Percentiles rank a stretch among this genome's conserved stretches.
Conservation (phyloP, 1,284 basidiomycete genomes). For the Ceratobasidium sp. region DNA sequence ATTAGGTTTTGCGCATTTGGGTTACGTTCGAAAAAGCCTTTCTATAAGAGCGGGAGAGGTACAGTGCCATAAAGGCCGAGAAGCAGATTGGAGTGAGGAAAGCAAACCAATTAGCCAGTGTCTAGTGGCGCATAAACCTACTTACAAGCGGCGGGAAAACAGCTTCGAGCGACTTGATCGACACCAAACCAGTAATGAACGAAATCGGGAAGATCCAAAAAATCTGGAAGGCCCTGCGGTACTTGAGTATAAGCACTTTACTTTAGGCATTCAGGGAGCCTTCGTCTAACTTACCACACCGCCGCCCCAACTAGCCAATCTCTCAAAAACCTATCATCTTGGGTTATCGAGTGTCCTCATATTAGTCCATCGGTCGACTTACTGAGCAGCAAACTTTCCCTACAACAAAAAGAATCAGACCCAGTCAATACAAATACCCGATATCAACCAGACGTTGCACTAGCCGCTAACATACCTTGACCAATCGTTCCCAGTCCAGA, state of each 20-base stretch:
- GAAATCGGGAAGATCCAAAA: conserved; percentile 55
- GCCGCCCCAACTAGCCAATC: conserved; percentile 41
- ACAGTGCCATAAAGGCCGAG: neutral
- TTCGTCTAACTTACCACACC: conserved; percentile 49
- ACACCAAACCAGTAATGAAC: conserved; percentile 48
- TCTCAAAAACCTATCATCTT: conserved; percentile 36
- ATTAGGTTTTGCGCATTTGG: conserved; percentile 51
- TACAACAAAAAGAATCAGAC: conserved; percentile 4
- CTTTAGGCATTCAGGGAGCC: neutral
- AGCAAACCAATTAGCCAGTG: neutral
- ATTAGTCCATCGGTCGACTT: neutral
- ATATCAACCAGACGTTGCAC: neutral
- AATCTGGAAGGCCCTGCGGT: conserved; percentile 54
- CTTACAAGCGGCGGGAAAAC: conserved; percentile 43
- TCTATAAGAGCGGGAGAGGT: conserved; percentile 6
- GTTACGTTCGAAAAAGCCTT: conserved; percentile 50
- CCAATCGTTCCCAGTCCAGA: conserved; percentile 59
- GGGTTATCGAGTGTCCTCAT: too few species aligned
- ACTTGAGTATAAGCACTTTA: neutral
- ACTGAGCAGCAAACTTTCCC: conserved; percentile 47
- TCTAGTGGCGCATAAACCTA: conserved; percentile 1
- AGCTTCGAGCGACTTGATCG: conserved; percentile 46
- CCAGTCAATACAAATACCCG: neutral
- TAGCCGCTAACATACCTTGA: conserved; percentile 52
- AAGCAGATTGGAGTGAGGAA: too few species aligned